Conservation (phyloP, 2,329 filamentous ascomycete genomes). For the Fusarium sp. region DNA sequence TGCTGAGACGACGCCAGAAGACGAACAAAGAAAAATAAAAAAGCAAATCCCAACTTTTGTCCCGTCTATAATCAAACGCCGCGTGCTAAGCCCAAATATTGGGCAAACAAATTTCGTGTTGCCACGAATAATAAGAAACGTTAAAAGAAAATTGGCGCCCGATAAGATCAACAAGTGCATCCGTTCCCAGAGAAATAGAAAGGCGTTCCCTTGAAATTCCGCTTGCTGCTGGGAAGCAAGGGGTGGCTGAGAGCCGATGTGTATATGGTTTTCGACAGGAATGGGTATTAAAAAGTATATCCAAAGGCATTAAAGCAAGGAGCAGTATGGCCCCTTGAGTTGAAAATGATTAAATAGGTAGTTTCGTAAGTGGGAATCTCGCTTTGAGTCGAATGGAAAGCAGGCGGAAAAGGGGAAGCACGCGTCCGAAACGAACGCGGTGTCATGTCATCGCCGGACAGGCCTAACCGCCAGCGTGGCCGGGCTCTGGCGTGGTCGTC, state of each 20-base stretch:
- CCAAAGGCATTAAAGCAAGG: constrained; percentile 46
- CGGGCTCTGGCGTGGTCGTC: constrained; percentile 36
- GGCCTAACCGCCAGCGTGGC: constrained; percentile 39
- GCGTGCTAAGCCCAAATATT: constrained; percentile 37
- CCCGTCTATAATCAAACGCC: constrained; percentile 52
- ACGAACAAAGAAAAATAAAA: constrained; percentile 22
- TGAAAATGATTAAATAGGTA: constrained; percentile 39
- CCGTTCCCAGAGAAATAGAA: constrained; percentile 26
- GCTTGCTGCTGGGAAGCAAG: constrained; percentile 55
- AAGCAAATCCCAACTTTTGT: constrained; percentile 36
- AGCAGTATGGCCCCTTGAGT: constrained; percentile 33
- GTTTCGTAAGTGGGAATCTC: constrained; percentile 39
- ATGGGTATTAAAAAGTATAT: constrained; percentile 52
- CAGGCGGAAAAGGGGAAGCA: constrained; percentile 22
- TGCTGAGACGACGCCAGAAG: constrained; percentile 19
- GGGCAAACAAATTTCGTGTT: constrained; percentile 25
- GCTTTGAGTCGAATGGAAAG: constrained; percentile 38
- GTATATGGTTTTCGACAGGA: constrained; percentile 51
- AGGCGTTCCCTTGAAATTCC: constrained; percentile 38
- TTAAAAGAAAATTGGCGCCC: constrained; percentile 25
- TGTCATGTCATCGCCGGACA: constrained; percentile 32
- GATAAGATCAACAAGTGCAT: constrained; percentile 27
- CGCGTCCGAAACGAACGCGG: constrained; percentile 13
- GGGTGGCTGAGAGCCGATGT: constrained; percentile 52
- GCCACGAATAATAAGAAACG: constrained; percentile 18